Conservation (phyloP, 1,139 yeast species). For the Geotrichum bryndzae region DNA sequence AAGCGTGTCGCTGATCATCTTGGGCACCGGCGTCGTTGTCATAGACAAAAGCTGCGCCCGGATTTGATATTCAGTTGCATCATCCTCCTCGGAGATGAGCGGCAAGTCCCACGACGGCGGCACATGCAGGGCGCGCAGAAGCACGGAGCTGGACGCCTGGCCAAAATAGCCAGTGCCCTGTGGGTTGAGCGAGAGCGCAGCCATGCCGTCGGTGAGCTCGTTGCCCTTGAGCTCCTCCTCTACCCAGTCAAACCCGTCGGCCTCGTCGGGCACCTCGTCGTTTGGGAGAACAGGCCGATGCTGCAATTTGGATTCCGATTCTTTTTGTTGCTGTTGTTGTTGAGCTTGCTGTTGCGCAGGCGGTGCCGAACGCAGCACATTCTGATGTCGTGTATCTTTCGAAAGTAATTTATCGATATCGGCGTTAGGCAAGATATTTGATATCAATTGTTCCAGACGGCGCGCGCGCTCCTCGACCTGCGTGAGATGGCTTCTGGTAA, state of each 20-base stretch:
- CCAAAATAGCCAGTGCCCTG: slow-evolving; percentile 57
- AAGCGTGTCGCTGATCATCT: slow-evolving; percentile 37
- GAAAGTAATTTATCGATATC: slow-evolving; percentile 39
- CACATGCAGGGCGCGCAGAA: slow-evolving; percentile 31
- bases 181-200: slow-evolving; percentile 44
- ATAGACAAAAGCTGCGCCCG: slow-evolving; percentile 3
- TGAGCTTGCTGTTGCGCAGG: background rate
- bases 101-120: slow-evolving; percentile 14
- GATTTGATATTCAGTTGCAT: background rate
- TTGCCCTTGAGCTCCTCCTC: slow-evolving; percentile 42
- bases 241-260: slow-evolving; percentile 54
- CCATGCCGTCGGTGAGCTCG: slow-evolving; percentile 47
- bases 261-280: slow-evolving; percentile 41
- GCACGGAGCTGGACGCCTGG: slow-evolving; percentile 52
- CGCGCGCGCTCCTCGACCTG: slow-evolving; percentile 64
- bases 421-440: slow-evolving; percentile 40
- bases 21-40: slow-evolving; percentile 22
- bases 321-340: slow-evolving; percentile 17
- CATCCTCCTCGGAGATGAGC: background rate
- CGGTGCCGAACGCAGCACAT: background rate
- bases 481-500: slow-evolving; percentile 65
- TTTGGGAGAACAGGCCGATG: slow-evolving; percentile 33
- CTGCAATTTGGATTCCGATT: slow-evolving; percentile 12
- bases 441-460: slow-evolving; percentile 49
- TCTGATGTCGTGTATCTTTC: slow-evolving; percentile 5